Conservation (phyloP, 345 rosid genomes). For the Corymbia maculata region DNA sequence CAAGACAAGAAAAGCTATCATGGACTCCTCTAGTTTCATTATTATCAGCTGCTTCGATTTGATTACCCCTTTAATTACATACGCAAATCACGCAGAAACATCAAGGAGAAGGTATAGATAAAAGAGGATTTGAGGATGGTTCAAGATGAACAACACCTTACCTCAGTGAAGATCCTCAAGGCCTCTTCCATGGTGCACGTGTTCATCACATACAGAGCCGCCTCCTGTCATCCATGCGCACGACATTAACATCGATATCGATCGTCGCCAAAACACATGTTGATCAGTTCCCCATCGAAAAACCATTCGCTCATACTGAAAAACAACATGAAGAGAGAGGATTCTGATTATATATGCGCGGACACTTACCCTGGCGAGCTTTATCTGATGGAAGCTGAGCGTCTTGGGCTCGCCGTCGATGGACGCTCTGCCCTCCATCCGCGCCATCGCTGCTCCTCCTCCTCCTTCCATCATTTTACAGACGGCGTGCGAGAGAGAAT, state of each 20-base stretch:
- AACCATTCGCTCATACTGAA: background rate
- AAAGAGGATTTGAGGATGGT: background rate
- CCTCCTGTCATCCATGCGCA: constrained; percentile 13
- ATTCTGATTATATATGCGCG: background rate
- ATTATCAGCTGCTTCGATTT: background rate
- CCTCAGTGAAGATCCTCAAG: constrained; percentile 28
- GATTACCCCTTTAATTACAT: background rate
- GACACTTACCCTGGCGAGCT: constrained; percentile 25
- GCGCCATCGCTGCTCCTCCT: background rate
- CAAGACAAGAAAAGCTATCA: background rate
- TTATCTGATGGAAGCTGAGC: constrained; percentile 21
- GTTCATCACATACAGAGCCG: constrained; percentile 31
- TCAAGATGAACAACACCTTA: background rate
- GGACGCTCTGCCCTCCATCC: constrained; percentile 23
- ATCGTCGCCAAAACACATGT: background rate
- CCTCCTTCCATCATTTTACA: background rate
- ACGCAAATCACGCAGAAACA: background rate
- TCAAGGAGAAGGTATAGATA: background rate
- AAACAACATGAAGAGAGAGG: background rate
- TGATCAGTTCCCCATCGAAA: background rate
- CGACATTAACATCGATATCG: background rate
- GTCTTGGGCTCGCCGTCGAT: constrained; percentile 45
- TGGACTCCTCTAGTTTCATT: background rate
- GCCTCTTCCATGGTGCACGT: constrained; percentile 39
- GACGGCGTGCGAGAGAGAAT: background rate